Base-by-base conservation (phyloP, 2,329 filamentous ascomycete species). In the Cladosporium sp. region DNA sequence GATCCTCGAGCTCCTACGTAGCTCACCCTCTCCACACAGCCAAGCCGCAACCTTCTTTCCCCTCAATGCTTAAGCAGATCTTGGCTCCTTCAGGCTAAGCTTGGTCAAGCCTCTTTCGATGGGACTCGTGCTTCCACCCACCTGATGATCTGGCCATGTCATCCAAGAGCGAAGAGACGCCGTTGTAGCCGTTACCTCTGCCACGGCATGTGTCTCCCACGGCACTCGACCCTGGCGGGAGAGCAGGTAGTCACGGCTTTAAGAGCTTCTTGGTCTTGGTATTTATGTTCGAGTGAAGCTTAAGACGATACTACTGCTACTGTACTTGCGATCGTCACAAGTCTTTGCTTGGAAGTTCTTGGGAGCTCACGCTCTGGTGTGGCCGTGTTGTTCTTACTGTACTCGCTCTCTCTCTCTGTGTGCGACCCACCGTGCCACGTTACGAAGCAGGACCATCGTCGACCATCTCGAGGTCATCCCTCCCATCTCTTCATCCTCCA, bases 61-160 rank as follows among this genome's bases (percentile, higher is more conserved):
- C 47, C 47, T 37, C 47, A 20, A 35, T 20, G 19, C n/a, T 24
- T n/a, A 22, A 25, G 47, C 34, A 35, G 47, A 50, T 50, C 47
- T 50, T 50, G 47, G 47, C 47, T 37, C 19, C 47, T 37, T 22
- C 19, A 36, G 17, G 47, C 22, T n/a, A 50, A 50, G 47, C 47
- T 50, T n/a, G 13, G 13, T 22, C 47, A 37, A 50, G 34, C 32
- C 34, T 5, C 28, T 17, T 48, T 50, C 28, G 17, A 32, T 37
- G 17, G 4, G 34, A 50, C 47, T 24, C 24, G 47, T 49, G 20
- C 15, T 25, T 19, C 44, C 44, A 19, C 24, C 47, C 47, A 19
- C 36, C 8, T 24, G 4, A 32, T 32, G 15, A 40, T 40, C 42
- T 25, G 24, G 22, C 22, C 40, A 44, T 44, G 44, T 17, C 44